A percentile compares a stretch with the other conserved stretches of the same genome.
phyloP scores from a whole-genome alignment of 768 basidiomycete genomes.

The Gloeophyllum trabeum region DNA sequence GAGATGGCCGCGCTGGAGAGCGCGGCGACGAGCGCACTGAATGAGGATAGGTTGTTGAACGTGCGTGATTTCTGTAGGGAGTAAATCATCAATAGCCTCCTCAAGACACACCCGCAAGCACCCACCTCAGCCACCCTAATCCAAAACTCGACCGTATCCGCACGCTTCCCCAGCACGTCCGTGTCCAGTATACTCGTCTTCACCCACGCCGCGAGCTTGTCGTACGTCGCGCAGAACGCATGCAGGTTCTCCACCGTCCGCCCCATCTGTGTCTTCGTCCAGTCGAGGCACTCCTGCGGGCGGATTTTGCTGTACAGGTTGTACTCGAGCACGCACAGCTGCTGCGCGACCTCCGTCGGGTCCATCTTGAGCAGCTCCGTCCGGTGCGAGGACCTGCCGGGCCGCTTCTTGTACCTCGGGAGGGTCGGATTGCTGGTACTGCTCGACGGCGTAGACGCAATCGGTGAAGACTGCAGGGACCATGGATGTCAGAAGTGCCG shows the following conservation, averaged over 20 bases:
- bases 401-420: neutral
- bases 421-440: neutral
- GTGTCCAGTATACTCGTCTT: slow-evolving; percentile 46
- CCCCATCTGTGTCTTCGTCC: slow-evolving; percentile 30
- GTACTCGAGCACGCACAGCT: slow-evolving; percentile 69
- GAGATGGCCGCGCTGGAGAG: slow-evolving; percentile 48
- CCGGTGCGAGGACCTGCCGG: neutral
- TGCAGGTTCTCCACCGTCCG: slow-evolving; percentile 29
- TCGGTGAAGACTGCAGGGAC: neutral
- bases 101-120: slow-evolving; percentile 2
- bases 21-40: slow-evolving; percentile 55
- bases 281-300: slow-evolving; percentile 64
- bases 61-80: slow-evolving; percentile 45
- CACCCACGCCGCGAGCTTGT: slow-evolving; percentile 57
- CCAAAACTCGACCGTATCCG: slow-evolving; percentile 60
- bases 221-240: slow-evolving; percentile 49
- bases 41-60: slow-evolving; percentile 55
- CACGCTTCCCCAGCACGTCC: slow-evolving; percentile 38
- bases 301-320: slow-evolving; percentile 58
- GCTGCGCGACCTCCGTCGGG: slow-evolving; percentile 63
- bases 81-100: neutral
- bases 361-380: slow-evolving; percentile 53
- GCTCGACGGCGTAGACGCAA: neutral
- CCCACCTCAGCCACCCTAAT: slow-evolving; percentile 69
- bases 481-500: neutral